phyloP scores from a whole-genome alignment of 73 alveolate genomes.

The Paramecium caudatum region DNA sequence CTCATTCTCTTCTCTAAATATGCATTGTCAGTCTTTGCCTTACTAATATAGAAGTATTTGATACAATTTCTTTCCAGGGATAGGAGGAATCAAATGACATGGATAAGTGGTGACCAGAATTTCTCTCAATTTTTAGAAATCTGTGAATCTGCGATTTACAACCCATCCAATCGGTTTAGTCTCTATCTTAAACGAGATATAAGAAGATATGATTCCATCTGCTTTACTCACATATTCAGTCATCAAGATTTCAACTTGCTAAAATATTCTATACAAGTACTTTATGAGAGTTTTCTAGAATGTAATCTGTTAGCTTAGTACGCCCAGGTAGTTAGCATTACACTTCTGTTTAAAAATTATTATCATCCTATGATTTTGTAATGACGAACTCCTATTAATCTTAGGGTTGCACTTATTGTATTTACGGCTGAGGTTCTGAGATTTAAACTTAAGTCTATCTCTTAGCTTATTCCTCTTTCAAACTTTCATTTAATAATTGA shows the following conservation, averaged over 20 bases:
- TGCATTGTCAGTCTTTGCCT: slow-evolving; percentile 23
- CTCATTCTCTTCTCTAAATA: slow-evolving; percentile 62
- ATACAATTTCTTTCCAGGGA: slow-evolving; percentile 64
- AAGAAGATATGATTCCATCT: slow-evolving; percentile 34
- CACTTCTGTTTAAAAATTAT: slow-evolving; percentile 30
- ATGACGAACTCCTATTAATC: not conserved
- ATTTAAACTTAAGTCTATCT: not conserved
- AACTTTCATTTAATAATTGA: not conserved
- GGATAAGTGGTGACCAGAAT: slow-evolving; percentile 30
- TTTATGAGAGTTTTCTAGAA: slow-evolving; percentile 47
- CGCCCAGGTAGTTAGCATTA: slow-evolving; percentile 53
- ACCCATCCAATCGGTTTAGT: slow-evolving; percentile 67
- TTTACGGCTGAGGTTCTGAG: too few relatives aligned
- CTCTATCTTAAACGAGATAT: slow-evolving; percentile 19
- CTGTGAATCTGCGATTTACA: slow-evolving; percentile 37
- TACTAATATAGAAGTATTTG: not conserved
- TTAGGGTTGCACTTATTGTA: not conserved
- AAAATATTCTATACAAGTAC: not conserved
- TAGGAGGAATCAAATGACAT: slow-evolving; percentile 61
- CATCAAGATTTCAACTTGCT: slow-evolving; percentile 67
- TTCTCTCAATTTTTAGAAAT: slow-evolving; percentile 48
- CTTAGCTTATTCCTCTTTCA: not conserved
- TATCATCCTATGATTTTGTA: slow-evolving; percentile 24
- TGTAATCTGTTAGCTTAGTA: slow-evolving; percentile 34
- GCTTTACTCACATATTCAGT: slow-evolving; percentile 58